Evolutionary conservation across 495 filamentous ascomycete species (phyloP).

Genomic region (Neurospora sp.): DNA sequence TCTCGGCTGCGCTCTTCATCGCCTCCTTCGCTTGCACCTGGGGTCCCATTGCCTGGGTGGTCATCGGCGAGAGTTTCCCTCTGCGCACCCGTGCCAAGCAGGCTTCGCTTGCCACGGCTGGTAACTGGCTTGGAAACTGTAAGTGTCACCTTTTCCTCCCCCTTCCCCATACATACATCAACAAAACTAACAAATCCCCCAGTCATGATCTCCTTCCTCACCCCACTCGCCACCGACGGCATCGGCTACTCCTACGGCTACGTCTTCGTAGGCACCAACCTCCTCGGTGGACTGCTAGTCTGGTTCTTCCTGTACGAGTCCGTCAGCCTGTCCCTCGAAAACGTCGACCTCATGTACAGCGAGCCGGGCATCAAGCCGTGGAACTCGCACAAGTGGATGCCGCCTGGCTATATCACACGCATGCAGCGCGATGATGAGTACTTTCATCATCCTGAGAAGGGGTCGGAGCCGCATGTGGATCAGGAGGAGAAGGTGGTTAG

Average conservation of each 20-base stretch:
- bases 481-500: not conserved
- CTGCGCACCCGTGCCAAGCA: conserved; percentile 58
- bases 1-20: conserved; percentile 66
- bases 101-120: conserved; percentile 61
- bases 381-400: conserved; percentile 50
- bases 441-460: conserved; percentile 5
- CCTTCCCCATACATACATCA: not conserved
- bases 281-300: conserved; percentile 52
- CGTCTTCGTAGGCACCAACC: conserved; percentile 64
- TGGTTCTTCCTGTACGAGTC: conserved; percentile 76
- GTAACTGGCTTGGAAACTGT: conserved; percentile 75
- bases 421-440: conserved; percentile 15
- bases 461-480: not conserved
- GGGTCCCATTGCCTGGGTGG: conserved; percentile 72
- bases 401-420: conserved; percentile 32
- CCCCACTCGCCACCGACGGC: conserved; percentile 57
- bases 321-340: conserved; percentile 58
- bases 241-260: conserved; percentile 73
- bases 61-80: conserved; percentile 69
- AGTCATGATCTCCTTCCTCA: conserved; percentile 74
- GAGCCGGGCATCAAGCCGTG: conserved; percentile 50
- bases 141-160: conserved; percentile 3
- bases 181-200: not conserved
- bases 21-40: conserved; percentile 54
- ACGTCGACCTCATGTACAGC: conserved; percentile 68